Conservation (phyloP, 2,329 filamentous ascomycete species). For the Fusarium sp. region DNA sequence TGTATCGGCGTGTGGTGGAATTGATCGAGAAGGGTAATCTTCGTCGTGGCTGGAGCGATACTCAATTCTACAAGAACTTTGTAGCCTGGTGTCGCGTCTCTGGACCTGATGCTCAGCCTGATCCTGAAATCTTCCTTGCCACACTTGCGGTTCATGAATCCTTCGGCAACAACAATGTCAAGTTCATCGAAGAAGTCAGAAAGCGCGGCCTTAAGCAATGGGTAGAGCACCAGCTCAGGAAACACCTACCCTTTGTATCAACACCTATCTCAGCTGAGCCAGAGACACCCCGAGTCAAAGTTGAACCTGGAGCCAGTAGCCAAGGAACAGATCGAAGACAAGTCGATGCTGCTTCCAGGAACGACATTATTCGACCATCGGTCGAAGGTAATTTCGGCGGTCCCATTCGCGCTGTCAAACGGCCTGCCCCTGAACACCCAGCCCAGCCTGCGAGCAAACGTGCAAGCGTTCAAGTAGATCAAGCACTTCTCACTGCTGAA, state of each 20-base stretch:
- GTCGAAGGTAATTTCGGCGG: background rate
- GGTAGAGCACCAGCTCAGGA: slow-evolving; percentile 5
- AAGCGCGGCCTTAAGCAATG: slow-evolving; percentile 1
- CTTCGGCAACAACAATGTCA: rapidly evolving
- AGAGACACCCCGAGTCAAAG: background rate
- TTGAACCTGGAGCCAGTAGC: background rate
- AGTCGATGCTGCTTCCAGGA: background rate
- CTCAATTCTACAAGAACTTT: background rate
- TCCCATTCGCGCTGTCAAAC: background rate
- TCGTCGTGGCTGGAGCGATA: background rate
- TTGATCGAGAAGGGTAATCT: background rate
- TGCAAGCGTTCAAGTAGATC: background rate
- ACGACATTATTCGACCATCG: background rate
- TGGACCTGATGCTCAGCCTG: background rate
- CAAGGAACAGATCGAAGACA: rapidly evolving
- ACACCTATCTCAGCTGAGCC: background rate
- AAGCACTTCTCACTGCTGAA: background rate
- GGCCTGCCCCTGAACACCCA: background rate
- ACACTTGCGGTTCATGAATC: slow-evolving; percentile 7
- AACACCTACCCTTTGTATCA: background rate
- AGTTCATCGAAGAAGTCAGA: background rate
- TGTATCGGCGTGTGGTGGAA: background rate
- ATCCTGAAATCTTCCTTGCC: background rate
- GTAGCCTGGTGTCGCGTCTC: background rate
- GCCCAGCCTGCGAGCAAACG: background rate